Base-by-base conservation (phyloP, 2,329 filamentous ascomycete species). In the Torrubiellomyces zombiae region DNA sequence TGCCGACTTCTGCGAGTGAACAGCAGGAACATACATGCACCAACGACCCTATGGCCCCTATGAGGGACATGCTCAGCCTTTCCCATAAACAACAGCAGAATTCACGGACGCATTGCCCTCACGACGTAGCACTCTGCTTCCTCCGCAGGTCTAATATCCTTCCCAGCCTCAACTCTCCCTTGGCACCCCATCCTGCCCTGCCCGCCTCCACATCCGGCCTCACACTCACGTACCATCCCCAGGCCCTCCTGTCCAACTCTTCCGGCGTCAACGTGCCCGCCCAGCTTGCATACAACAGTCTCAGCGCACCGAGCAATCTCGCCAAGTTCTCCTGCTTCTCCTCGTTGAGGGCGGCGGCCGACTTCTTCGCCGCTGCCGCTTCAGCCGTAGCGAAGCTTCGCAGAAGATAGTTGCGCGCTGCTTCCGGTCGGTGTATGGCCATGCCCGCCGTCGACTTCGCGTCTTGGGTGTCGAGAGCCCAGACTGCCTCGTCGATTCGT, bases 161-260 rank as follows among this genome's bases (percentile, higher is more conserved):
- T 9, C 54, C 53, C 18, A 91, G 45, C 36, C 59, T 70, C 15
- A 92, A 56, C 27, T 58, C 53, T 2, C 77, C 80, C 47, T 86
- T 89, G 9, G 75, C 77, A 15, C 82, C 82, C 82, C 82, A 92
- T 2, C 83, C 82, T 12, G 70, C 67, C 23, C 68, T 67, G 0
- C 82, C 83, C 28, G 60, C 52, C 30, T 78, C 71, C 3, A 92
- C 76, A 12, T 80, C 73, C 1, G 82, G 82, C 33, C 83, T 59
- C 12, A 85, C 69, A 13, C 66, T 62, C 2, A 76, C 58, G 48
- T 92, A 92, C 82, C 82, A 92, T 8, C 56, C 56, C 79, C 81
- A 91, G 11, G 80, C 78, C 30, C 72, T 65, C 32, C 63, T 61
- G 43, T 92, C 79, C 26, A 92, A 54, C 38, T 92, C 79, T 10